Evolutionary conservation across 179 eudicot species (phyloP).

Genomic region (Spergularia azorica): DNA sequence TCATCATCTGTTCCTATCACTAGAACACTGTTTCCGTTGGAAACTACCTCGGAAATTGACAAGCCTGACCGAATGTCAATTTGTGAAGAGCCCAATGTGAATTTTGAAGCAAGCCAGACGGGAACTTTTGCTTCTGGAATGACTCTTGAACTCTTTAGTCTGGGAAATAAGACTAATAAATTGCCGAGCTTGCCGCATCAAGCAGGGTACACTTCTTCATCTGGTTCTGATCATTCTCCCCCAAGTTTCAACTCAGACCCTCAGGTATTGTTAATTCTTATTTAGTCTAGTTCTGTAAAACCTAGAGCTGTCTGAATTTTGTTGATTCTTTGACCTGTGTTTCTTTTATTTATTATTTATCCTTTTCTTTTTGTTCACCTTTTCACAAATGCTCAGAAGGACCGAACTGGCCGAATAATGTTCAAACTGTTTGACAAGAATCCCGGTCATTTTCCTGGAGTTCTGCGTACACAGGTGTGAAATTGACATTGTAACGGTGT

Average conservation of each 20-base stretch:
- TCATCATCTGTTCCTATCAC: slow-evolving; percentile 65
- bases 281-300: neutral
- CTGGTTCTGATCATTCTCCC: slow-evolving; percentile 85
- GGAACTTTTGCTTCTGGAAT: slow-evolving; percentile 37
- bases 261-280: slow-evolving; percentile 47
- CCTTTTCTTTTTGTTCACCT: neutral
- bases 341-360: neutral
- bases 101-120: slow-evolving; percentile 32
- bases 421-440: slow-evolving; percentile 84
- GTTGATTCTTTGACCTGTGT: neutral
- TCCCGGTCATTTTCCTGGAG: slow-evolving; percentile 76
- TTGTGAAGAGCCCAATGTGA: slow-evolving; percentile 31
- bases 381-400: slow-evolving; percentile 34
- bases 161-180: slow-evolving; percentile 31
- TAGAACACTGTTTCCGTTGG: slow-evolving; percentile 64
- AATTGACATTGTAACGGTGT: neutral
- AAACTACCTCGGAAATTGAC: slow-evolving; percentile 41
- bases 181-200: slow-evolving; percentile 47
- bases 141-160: slow-evolving; percentile 70
- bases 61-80: slow-evolving; percentile 41
- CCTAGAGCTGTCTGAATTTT: neutral
- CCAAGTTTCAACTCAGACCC: slow-evolving; percentile 69
- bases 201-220: slow-evolving; percentile 67
- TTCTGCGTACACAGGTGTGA: slow-evolving; percentile 69
- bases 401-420: slow-evolving; percentile 70